These are phyloP conservation scores for Teratosphaeria gauchensis DNA, from an alignment of 2,329 filamentous ascomycete genomes.

Conservation along the genomic window DNA sequence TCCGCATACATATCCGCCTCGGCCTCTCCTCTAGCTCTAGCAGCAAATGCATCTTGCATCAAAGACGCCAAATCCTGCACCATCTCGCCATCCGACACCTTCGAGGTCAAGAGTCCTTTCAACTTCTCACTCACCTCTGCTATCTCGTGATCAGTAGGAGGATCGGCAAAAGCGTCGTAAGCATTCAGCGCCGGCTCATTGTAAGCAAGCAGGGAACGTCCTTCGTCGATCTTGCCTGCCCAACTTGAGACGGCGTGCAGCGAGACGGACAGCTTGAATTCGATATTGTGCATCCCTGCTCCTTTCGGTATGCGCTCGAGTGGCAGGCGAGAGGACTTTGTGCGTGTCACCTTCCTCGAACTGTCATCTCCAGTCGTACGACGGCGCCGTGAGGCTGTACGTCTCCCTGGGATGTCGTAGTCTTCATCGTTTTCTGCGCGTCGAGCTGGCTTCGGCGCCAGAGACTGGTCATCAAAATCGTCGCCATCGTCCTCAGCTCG, in stretches of 20 bases:
- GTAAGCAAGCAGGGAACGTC: slow-evolving; percentile 14
- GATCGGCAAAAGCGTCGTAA: slow-evolving; percentile 5
- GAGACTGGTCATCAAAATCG: background rate
- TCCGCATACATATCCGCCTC: background rate
- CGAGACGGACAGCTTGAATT: background rate
- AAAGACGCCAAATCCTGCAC: slow-evolving; percentile 12
- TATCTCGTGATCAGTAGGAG: slow-evolving; percentile 5
- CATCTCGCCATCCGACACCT: slow-evolving; percentile 14
- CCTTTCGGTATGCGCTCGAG: slow-evolving; percentile 29
- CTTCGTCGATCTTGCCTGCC: slow-evolving; percentile 8
- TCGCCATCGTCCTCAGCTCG: background rate
- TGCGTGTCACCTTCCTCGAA: slow-evolving; percentile 16
- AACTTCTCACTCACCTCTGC: slow-evolving; percentile 7
- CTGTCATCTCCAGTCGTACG: slow-evolving; percentile 10
- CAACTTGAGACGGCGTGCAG: slow-evolving; percentile 1
- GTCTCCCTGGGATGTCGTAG: slow-evolving; percentile 6
- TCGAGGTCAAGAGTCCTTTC: slow-evolving; percentile 9
- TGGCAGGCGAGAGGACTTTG: slow-evolving; percentile 28
- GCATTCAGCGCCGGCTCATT: slow-evolving; percentile 15
- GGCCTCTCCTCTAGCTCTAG: background rate
- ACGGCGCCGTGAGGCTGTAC: slow-evolving; percentile 10
- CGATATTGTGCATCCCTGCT: slow-evolving; percentile 14
- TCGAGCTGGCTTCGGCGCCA: background rate
- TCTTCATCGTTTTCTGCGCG: slow-evolving; percentile 6
- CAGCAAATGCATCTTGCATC: slow-evolving; percentile 1